phyloP scores from a whole-genome alignment of 2,329 filamentous ascomycete genomes.

The Thermochaetoides dissita region DNA sequence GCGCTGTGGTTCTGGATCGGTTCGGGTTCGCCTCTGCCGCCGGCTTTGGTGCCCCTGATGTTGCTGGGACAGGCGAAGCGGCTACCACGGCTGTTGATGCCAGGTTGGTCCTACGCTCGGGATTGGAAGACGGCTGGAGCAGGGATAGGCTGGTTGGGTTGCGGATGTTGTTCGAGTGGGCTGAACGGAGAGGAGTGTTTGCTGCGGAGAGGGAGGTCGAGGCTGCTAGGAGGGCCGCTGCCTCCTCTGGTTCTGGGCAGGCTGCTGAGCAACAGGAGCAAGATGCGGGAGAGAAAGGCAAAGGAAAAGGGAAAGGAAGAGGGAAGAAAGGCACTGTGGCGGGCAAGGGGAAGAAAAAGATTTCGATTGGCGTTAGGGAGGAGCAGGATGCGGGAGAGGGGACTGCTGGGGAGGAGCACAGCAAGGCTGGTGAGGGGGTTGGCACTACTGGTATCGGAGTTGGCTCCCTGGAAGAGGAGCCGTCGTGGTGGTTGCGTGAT shows the following conservation, averaged over 20 bases:
- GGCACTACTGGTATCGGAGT: too few relatives aligned
- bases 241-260: background rate
- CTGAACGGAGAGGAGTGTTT: constrained; percentile 28
- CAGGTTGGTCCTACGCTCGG: constrained; percentile 49
- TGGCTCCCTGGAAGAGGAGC: background rate
- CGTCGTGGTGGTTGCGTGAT: constrained; percentile 39
- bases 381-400: background rate
- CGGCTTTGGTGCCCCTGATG: constrained; percentile 17
- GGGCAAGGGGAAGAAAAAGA: constrained; percentile 12
- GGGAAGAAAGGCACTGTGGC: background rate
- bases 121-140: constrained; percentile 23
- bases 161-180: constrained; percentile 43
- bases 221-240: background rate
- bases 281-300: constrained; percentile 14
- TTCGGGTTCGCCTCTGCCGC: constrained; percentile 33
- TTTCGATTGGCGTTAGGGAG: constrained; percentile 5
- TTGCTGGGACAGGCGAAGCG: constrained; percentile 18
- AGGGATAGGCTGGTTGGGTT: constrained; percentile 33
- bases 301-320: constrained; percentile 8
- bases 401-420: constrained; percentile 1
- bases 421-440: constrained; percentile 8
- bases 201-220: constrained; percentile 3
- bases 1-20: constrained; percentile 43
- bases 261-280: constrained; percentile 10
- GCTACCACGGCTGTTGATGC: constrained; percentile 47